Conservation (phyloP, 73 alveolate genomes). For the Paramecium biaurelia region DNA sequence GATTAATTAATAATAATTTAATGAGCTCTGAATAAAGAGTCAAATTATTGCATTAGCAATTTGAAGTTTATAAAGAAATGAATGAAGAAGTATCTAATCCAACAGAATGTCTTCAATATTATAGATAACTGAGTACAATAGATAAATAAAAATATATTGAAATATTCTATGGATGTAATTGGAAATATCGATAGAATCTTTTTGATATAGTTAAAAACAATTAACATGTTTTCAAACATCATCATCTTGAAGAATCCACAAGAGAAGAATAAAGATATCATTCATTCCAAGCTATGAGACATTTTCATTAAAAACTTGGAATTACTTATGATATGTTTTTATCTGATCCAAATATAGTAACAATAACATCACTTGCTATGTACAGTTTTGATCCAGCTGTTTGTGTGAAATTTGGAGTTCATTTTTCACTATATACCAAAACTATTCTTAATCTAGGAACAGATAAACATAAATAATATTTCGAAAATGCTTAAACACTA, state of each 20-base stretch:
- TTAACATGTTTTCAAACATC: constrained; percentile 32
- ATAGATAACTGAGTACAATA: background rate
- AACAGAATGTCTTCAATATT: background rate
- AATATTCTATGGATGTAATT: constrained; percentile 16
- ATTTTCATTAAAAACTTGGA: background rate
- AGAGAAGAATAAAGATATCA: constrained; percentile 54
- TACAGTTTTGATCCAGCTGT: constrained; percentile 58
- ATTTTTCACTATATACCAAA: constrained; percentile 71
- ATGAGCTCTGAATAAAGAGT: constrained; percentile 15
- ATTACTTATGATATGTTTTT: constrained; percentile 24
- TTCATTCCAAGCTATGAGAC: constrained; percentile 46
- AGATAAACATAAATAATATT: constrained; percentile 73
- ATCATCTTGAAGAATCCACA: constrained; percentile 31
- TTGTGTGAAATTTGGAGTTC: constrained; percentile 72
- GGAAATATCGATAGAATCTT: background rate
- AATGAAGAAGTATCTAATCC: background rate
- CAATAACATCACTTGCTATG: constrained; percentile 58
- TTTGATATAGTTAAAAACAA: background rate
- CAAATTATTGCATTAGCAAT: background rate
- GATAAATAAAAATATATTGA: background rate
- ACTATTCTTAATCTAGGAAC: constrained; percentile 85
- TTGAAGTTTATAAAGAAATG: background rate
- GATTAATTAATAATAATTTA: background rate
- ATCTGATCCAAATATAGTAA: constrained; percentile 54
- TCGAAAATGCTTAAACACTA: constrained; percentile 64